phyloP scores from a whole-genome alignment of 2,329 filamentous ascomycete genomes.

The Colletotrichum tamarilloi region DNA sequence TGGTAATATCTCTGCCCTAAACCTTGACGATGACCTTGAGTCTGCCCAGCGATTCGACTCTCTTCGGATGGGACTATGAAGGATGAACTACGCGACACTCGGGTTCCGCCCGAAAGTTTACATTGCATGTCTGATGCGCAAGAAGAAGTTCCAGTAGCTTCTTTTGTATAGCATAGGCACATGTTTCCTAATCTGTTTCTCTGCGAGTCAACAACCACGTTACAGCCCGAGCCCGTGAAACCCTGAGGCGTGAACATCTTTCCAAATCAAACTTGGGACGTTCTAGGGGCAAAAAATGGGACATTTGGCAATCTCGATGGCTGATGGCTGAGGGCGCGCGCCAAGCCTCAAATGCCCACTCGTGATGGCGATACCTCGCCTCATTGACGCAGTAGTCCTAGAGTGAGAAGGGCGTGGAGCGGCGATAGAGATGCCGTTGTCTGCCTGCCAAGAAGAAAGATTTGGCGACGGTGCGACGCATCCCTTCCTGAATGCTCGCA shows the following conservation, averaged over 20 bases:
- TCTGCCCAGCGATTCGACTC: not conserved
- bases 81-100: not conserved
- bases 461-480: not conserved
- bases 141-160: not conserved
- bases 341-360: constrained; percentile 1
- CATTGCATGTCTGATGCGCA: no score
- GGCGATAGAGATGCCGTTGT: constrained; percentile 4
- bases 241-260: not conserved
- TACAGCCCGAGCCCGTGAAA: not conserved
- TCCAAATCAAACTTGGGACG: not conserved
- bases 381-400: not conserved
- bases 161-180: not conserved
- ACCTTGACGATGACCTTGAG: constrained; percentile 2
- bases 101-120: not conserved
- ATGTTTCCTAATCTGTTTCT: not conserved
- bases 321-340: constrained; percentile 9
- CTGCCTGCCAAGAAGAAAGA: constrained; percentile 8
- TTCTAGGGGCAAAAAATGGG: not conserved
- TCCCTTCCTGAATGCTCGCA: not conserved
- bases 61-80: not conserved
- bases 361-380: not conserved
- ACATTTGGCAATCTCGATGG: constrained; percentile 6
- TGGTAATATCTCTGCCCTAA: not conserved
- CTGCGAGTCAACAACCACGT: not conserved
- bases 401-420: not conserved